Evolutionary conservation across 2,329 filamentous ascomycete species (phyloP).

Genomic region (Phaeosphaeriaceae sp.): DNA sequence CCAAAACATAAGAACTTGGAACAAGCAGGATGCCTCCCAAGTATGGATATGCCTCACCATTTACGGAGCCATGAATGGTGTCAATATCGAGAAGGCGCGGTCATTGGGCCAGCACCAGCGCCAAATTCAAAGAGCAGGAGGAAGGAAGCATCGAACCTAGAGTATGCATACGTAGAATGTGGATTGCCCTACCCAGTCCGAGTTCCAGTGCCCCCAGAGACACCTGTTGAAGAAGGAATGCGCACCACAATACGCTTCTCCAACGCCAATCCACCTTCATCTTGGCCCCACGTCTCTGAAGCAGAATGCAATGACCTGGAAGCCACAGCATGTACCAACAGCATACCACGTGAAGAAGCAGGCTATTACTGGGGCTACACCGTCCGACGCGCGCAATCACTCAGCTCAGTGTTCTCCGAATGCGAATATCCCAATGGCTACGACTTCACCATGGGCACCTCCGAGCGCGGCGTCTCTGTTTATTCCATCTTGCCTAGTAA

Average conservation of each 20-base stretch:
- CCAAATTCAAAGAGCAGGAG: conserved; percentile 54
- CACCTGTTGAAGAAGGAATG: conserved; percentile 68
- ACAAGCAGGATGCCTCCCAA: conserved; percentile 74
- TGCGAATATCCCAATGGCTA: conserved; percentile 78
- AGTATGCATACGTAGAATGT: conserved; percentile 55
- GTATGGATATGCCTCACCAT: conserved; percentile 85
- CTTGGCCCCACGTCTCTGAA: conserved; percentile 36
- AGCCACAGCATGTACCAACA: conserved; percentile 70
- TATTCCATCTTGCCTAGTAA: conserved; percentile 39
- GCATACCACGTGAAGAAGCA: conserved; percentile 71
- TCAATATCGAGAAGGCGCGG: conserved; percentile 79
- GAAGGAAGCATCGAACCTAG: neutral
- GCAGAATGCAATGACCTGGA: conserved; percentile 33
- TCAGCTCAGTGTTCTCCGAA: conserved; percentile 80
- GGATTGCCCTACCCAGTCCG: conserved; percentile 57
- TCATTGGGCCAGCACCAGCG: conserved; percentile 49
- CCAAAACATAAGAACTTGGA: conserved; percentile 79
- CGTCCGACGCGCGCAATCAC: conserved; percentile 68
- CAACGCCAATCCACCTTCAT: conserved; percentile 46
- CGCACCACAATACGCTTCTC: conserved; percentile 75
- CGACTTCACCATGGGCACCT: conserved; percentile 82
- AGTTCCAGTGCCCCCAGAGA: conserved; percentile 56
- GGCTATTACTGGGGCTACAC: conserved; percentile 90
- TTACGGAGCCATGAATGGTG: conserved; percentile 78
- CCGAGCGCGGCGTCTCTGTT: conserved; percentile 70